Percentiles rank a stretch among this genome's conserved stretches.
Conservation (phyloP, 2,329 filamentous ascomycete species). For the Rutstroemia sp. region DNA sequence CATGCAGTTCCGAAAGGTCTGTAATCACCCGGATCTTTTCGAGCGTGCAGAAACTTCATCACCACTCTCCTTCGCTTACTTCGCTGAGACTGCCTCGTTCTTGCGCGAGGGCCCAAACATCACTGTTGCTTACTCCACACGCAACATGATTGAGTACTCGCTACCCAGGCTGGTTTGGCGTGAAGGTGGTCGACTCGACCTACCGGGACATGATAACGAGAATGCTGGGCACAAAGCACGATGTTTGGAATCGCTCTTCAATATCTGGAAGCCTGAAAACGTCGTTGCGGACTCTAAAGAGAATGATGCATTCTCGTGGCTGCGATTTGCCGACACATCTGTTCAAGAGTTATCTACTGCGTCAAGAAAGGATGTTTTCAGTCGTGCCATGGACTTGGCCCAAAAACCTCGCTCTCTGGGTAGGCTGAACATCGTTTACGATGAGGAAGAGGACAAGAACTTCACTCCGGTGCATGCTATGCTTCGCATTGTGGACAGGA, state of each 20-base stretch:
- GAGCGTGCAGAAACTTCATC: constrained; percentile 89
- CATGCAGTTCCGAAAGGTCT: constrained; percentile 99
- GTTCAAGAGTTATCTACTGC: constrained; percentile 63
- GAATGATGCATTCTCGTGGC: constrained; percentile 73
- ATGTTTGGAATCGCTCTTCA: constrained; percentile 75
- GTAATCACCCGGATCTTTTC: constrained; percentile 96
- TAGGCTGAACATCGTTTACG: constrained; percentile 62
- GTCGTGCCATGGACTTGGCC: constrained; percentile 59
- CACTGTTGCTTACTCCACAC: constrained; percentile 77
- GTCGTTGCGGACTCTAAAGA: constrained; percentile 56
- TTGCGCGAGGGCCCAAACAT: constrained; percentile 79
- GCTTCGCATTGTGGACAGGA: constrained; percentile 69
- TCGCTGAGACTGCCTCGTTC: constrained; percentile 93
- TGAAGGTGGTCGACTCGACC: constrained; percentile 68
- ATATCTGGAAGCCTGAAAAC: constrained; percentile 80
- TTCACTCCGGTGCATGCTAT: constrained; percentile 70
- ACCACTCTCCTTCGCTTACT: constrained; percentile 75
- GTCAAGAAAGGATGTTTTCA: constrained; percentile 63
- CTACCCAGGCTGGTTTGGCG: constrained; percentile 77
- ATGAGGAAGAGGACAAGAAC: constrained; percentile 51
- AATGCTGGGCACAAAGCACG: constrained; percentile 74
- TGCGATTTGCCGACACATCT: constrained; percentile 78
- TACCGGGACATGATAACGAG: constrained; percentile 65
- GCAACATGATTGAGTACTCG: constrained; percentile 77
- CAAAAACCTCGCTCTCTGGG: constrained; percentile 52